phyloP scores from a whole-genome alignment of 2,329 filamentous ascomycete species.

The Diaporthe citriasiana region DNA sequence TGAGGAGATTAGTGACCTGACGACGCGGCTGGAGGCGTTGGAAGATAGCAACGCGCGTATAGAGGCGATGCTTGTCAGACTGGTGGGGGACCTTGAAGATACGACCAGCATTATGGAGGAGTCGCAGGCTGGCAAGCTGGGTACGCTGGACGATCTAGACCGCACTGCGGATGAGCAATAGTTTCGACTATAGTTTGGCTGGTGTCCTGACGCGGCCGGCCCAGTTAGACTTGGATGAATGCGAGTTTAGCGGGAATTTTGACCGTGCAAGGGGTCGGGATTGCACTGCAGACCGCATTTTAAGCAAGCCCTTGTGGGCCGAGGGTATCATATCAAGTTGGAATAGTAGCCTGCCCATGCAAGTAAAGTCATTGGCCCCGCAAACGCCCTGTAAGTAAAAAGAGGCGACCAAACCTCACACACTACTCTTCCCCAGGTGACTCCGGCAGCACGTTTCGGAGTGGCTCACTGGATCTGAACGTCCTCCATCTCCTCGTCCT shows the following conservation, averaged over 20 bases:
- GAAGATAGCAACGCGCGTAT: slow-evolving; percentile 65
- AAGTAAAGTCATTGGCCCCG: slow-evolving; percentile 5
- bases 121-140: slow-evolving; percentile 45
- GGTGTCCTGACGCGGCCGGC: background rate
- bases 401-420: background rate
- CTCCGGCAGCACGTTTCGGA: background rate
- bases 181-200: background rate
- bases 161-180: slow-evolving; percentile 39
- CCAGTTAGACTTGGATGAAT: no score
- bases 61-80: slow-evolving; percentile 60
- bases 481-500: slow-evolving; percentile 82
- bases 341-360: slow-evolving; percentile 27
- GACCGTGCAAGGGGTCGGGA: background rate
- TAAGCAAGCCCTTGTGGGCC: background rate
- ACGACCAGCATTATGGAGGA: slow-evolving; percentile 44
- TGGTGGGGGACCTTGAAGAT: slow-evolving; percentile 50
- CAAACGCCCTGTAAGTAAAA: slow-evolving; percentile 1
- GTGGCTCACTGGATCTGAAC: slow-evolving; percentile 56
- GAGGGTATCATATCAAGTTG: slow-evolving; percentile 28
- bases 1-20: slow-evolving; percentile 61
- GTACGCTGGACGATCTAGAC: slow-evolving; percentile 39
- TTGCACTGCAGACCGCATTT: background rate
- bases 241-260: no score
- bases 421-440: background rate
- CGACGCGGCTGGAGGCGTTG: slow-evolving; percentile 61